Evolutionary conservation across 2,329 filamentous ascomycete species (phyloP), one percentile per base, ranked within the genome.

Genomic region (Aureobasidium sp.): DNA sequence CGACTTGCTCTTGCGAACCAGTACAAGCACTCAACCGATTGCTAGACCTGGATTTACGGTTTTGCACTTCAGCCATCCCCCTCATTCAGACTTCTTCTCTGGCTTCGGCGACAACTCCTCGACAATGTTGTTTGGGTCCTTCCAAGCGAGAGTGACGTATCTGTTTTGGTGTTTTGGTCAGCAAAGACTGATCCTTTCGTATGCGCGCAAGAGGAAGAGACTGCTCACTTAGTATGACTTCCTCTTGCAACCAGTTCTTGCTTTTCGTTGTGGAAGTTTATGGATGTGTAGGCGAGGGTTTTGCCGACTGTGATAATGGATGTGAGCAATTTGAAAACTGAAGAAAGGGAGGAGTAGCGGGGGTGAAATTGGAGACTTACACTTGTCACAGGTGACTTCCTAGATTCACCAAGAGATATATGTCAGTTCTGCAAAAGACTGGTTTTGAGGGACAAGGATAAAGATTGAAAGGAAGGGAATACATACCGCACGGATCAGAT

Each of bases 311-410:
- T 44, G 15, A 9, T 21, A 13, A 30, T 25, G 6, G 10, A 37
- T 16, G 27, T 47, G 9, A 47, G 13, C 11, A 10, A 9, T 45
- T 9, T 10, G n/a, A 16, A 4, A 15, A 3, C 6, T 9, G 0
- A 0, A 16, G 21, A 3, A 13, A 7, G 7, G 5, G 3, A 16
- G 3, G 25, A 34, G 5, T 11, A 11, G 4, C 2, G 3, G 1
- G 3, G 45, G n/a, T n/a, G 13, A 7, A 7, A 8, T 29, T 15
- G 34, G 42, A 27, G 7, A 3, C 15, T 60, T 77, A 85, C 83
- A 86, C 67, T 86, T 87, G 69, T 88, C 85, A 67, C 85, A 87
- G 3, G 75, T 81, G 32, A 82, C 85, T 68, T 88, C 84, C 55
- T 62, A n/a, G 1, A 32, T 36, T 37, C 30, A 6, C 21, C 21